Conservation (phyloP, 345 rosid genomes). For the Melaleuca quinquenervia region DNA sequence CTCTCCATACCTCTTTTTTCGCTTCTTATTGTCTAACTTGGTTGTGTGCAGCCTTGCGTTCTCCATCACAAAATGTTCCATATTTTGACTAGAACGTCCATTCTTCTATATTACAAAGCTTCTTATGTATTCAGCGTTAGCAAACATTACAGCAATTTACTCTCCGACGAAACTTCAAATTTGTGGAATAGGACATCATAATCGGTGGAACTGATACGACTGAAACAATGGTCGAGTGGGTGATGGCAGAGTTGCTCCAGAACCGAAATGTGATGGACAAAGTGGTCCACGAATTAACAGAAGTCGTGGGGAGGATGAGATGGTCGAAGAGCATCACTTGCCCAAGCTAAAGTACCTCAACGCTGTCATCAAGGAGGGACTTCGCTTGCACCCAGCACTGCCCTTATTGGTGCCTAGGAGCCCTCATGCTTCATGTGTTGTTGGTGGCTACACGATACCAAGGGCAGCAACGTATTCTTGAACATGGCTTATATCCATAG, state of each 20-base stretch:
- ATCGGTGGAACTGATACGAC: constrained; percentile 12
- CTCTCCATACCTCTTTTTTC: neutral
- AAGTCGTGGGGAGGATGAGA: neutral
- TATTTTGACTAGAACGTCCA: neutral
- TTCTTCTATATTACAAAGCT: neutral
- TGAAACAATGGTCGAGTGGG: constrained; percentile 29
- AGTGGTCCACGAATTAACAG: neutral
- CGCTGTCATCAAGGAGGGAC: neutral
- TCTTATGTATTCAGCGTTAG: neutral
- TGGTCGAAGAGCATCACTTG: neutral
- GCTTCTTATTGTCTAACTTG: neutral
- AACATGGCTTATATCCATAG: neutral
- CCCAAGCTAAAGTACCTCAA: neutral
- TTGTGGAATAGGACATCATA: neutral
- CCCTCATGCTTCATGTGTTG: neutral
- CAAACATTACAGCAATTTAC: neutral
- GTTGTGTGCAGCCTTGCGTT: neutral
- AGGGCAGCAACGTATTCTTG: neutral
- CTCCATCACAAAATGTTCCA: neutral
- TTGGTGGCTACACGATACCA: neutral
- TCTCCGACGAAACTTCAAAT: neutral
- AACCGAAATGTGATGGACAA: constrained; percentile 9
- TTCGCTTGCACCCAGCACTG: neutral
- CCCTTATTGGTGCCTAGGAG: neutral
- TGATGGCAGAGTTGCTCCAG: constrained; percentile 29